phyloP scores from a whole-genome alignment of 768 basidiomycete species.

The Pleurotus eryngii region DNA sequence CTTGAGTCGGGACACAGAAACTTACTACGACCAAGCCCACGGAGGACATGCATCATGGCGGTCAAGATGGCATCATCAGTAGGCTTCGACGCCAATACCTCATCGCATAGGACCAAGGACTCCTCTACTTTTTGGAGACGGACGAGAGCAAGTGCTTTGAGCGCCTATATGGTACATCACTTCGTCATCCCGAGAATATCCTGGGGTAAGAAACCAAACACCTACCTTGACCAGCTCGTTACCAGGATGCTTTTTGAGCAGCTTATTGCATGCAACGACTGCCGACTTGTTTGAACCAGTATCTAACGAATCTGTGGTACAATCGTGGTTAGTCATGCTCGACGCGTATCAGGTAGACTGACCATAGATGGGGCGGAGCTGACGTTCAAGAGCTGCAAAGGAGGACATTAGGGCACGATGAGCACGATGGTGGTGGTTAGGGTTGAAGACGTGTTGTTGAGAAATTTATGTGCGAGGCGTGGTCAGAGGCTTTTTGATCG shows the following conservation, averaged over 20 bases:
- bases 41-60: constrained; percentile 81
- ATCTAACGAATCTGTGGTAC: constrained; percentile 71
- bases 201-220: not conserved
- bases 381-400: constrained; percentile 68
- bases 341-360: constrained; percentile 16
- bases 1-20: constrained; percentile 8
- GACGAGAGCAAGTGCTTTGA: constrained; percentile 82
- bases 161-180: constrained; percentile 49
- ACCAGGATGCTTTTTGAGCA: constrained; percentile 82
- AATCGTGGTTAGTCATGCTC: constrained; percentile 3
- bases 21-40: constrained; percentile 70
- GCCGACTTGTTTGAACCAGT: constrained; percentile 86
- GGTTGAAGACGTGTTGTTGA: constrained; percentile 6
- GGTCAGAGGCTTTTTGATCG: constrained; percentile 10
- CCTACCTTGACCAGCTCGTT: constrained; percentile 68
- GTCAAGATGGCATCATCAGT: constrained; percentile 71
- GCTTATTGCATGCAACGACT: constrained; percentile 79
- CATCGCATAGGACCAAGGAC: constrained; percentile 73
- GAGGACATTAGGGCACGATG: constrained; percentile 33
- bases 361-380: constrained; percentile 87
- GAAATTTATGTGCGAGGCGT: constrained; percentile 4
- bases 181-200: constrained; percentile 13
- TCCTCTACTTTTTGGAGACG: constrained; percentile 87
- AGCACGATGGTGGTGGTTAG: constrained; percentile 4
- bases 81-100: constrained; percentile 70